Evolutionary conservation across 345 rosid species (phyloP).

Genomic region (Eucalyptus marginata): DNA sequence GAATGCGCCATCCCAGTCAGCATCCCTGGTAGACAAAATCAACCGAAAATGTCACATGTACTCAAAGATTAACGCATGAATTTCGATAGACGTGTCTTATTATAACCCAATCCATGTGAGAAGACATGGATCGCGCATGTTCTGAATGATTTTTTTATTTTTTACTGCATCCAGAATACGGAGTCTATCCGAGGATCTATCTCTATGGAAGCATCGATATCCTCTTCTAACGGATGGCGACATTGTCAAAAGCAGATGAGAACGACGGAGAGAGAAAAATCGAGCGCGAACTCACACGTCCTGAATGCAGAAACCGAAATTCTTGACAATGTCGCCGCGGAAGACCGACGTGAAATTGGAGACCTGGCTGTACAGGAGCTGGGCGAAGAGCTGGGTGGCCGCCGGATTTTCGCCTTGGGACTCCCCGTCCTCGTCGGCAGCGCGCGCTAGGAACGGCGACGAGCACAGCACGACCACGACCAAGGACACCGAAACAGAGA

Average conservation of each 20-base stretch:
- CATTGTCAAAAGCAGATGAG: neutral
- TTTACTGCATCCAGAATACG: neutral
- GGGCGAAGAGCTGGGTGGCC: slow-evolving; percentile 18
- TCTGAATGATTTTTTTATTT: neutral
- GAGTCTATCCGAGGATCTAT: neutral
- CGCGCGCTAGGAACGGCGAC: neutral
- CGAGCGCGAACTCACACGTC: slow-evolving; percentile 51
- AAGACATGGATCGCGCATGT: neutral
- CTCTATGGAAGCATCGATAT: neutral
- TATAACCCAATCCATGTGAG: neutral
- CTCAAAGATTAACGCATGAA: neutral
- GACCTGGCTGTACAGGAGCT: slow-evolving; percentile 27
- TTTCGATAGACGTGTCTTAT: neutral
- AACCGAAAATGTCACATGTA: neutral
- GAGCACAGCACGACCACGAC: neutral
- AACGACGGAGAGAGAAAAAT: neutral
- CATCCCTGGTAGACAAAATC: slow-evolving; percentile 30
- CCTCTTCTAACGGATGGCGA: neutral
- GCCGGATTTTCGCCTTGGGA: neutral
- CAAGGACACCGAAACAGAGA: slow-evolving; percentile 1
- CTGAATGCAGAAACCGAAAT: slow-evolving; percentile 78
- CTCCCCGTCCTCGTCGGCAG: neutral
- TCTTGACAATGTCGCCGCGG: slow-evolving; percentile 40
- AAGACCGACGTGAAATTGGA: slow-evolving; percentile 45
- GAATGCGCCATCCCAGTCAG: slow-evolving; percentile 80